Evolutionary conservation across 495 filamentous ascomycete genomes (phyloP).

Genomic region (Talaromyces stipitatus): DNA sequence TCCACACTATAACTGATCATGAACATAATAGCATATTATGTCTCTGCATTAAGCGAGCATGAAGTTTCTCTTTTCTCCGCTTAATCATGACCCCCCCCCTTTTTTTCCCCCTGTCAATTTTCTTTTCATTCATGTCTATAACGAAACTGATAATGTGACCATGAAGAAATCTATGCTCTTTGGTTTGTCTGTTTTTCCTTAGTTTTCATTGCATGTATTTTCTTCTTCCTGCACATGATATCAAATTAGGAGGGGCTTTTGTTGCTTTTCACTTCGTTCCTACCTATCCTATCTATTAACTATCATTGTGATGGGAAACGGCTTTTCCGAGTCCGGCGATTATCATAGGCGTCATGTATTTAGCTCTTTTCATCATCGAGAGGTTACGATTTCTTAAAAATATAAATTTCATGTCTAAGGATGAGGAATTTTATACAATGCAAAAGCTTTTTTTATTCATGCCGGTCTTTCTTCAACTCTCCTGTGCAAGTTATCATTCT

Average conservation of each 20-base stretch:
- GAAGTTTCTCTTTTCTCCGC: neutral
- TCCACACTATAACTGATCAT: neutral
- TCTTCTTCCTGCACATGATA: neutral
- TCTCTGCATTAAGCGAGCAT: conserved; percentile 3
- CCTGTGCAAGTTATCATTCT: neutral
- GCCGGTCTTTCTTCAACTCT: too few relatives aligned
- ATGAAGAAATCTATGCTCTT: neutral
- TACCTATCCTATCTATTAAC: neutral
- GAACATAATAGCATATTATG: neutral
- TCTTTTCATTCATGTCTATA: conserved; percentile 1
- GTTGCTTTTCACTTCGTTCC: neutral
- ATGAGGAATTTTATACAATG: too few relatives aligned
- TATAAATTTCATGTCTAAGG: too few relatives aligned
- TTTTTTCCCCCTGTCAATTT: neutral
- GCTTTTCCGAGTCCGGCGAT: too few relatives aligned
- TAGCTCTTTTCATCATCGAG: too few relatives aligned
- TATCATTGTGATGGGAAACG: too few relatives aligned
- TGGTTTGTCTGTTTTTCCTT: neutral
- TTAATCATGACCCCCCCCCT: neutral
- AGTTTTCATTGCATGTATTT: conserved; percentile 1
- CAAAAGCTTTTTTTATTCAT: too few relatives aligned
- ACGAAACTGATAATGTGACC: neutral
- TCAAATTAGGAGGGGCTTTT: neutral
- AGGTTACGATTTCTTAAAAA: too few relatives aligned
- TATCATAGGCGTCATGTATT: too few relatives aligned